Base-by-base conservation (phyloP, 129 eudicot species). In the Oenanthe sinensis region DNA sequence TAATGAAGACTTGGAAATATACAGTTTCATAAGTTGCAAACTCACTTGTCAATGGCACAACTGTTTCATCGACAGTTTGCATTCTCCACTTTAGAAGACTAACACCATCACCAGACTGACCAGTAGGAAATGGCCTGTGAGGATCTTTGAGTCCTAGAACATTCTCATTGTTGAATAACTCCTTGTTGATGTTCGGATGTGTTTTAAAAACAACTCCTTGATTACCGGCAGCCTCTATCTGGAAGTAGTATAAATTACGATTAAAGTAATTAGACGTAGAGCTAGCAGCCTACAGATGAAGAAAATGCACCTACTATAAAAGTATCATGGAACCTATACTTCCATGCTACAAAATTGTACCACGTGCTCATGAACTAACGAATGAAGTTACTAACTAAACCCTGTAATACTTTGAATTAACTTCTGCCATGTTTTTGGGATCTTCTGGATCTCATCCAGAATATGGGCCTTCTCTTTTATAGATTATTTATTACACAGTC, bases 91-190 rank as follows among this genome's bases (percentile, higher is more conserved):
- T 92, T 49, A 96, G 81, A 52, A 96, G 88, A 84, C 90, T 82
- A 83, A 90, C 91, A 69, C 93, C 99, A 58, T 93, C 98, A 70
- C 91, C 92, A 26, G 89, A 82, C 62, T 93, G 98, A 44, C 86
- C 89, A 79, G 89, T 75, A 36, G 97, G 99, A 78, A 96, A 96
- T 74, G 99, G 95, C 77, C 97, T 83, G 79, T 85, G 87, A 43
- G 99, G 90, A 82, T 96, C 99, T 91, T 96, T 92, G 73, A 87
- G 91, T 75, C 97, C 99, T 42, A 96, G 83, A 81, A 96, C 82
- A 76, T 90, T 92, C 81, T 90, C 97, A 85, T 85, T 85, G 49
- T 92, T 80, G 80, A 90, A 96, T 58, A 96, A 76, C 81, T 96
- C 97, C 80, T 89, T 90, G 90, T 92, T 92, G 60, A 96, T 96